Evolutionary conservation across 2,329 filamentous ascomycete species (phyloP).

Genomic region (Venturia asperata): DNA sequence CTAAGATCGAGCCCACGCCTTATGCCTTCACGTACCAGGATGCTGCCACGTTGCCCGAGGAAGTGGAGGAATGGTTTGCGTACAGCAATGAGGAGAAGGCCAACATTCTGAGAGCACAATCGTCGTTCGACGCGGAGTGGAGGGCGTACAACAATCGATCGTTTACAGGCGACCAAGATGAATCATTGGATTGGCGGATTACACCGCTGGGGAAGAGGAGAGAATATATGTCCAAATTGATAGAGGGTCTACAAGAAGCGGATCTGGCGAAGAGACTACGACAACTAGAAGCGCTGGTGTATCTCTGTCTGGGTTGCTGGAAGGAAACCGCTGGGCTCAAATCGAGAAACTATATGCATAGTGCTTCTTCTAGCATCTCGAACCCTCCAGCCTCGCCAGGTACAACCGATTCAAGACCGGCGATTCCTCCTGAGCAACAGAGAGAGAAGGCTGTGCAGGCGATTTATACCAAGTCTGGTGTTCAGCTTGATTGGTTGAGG

Average conservation of each 20-base stretch:
- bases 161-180: constrained; percentile 36
- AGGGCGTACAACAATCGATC: constrained; percentile 34
- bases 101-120: constrained; percentile 66
- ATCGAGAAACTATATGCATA: constrained; percentile 1
- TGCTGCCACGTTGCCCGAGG: constrained; percentile 61
- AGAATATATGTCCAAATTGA: constrained; percentile 48
- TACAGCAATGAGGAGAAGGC: constrained; percentile 83
- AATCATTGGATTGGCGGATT: constrained; percentile 57
- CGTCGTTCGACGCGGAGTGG: constrained; percentile 74
- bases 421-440: constrained; percentile 12
- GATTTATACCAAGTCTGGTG: constrained; percentile 29
- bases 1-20: constrained; percentile 36
- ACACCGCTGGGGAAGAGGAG: constrained; percentile 50
- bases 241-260: constrained; percentile 29
- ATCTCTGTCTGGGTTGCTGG: constrained; percentile 44
- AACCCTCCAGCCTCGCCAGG: background rate
- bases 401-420: background rate
- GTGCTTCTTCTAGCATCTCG: background rate
- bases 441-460: constrained; percentile 11
- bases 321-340: constrained; percentile 40
- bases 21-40: constrained; percentile 70
- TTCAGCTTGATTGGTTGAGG: constrained; percentile 41
- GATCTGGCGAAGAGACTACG: constrained; percentile 30
- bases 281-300: constrained; percentile 39
- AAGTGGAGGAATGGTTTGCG: constrained; percentile 96